A percentile compares a stretch with the other conserved stretches of the same genome.
These are phyloP conservation scores for Yamadazyma philogaea DNA, from an alignment of 805 yeast genomes.

Conservation along the genomic window DNA sequence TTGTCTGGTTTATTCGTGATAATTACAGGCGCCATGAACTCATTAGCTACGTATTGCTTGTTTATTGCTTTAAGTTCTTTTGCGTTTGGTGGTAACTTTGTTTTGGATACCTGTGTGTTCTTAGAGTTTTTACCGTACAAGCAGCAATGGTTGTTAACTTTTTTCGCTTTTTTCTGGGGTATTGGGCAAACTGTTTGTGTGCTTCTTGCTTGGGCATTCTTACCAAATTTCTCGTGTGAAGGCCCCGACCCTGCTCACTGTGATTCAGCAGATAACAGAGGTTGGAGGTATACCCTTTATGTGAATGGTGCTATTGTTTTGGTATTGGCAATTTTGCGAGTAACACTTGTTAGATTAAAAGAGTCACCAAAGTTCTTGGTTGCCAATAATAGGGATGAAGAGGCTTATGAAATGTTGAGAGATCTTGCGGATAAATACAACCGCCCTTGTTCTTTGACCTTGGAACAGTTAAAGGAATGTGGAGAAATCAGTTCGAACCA, in stretches of 20 bases:
- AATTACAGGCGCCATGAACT: slow-evolving; percentile 50
- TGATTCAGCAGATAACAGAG: slow-evolving; percentile 48
- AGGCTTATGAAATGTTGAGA: slow-evolving; percentile 43
- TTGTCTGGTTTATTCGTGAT: slow-evolving; percentile 51
- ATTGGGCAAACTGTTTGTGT: slow-evolving; percentile 56
- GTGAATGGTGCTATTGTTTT: slow-evolving; percentile 50
- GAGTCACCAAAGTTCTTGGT: slow-evolving; percentile 60
- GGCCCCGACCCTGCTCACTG: slow-evolving; percentile 33
- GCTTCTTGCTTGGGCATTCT: slow-evolving; percentile 55
- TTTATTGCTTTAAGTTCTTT: slow-evolving; percentile 44
- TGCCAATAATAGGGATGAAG: slow-evolving; percentile 51
- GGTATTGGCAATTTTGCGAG: slow-evolving; percentile 31
- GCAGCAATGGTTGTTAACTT: slow-evolving; percentile 50
- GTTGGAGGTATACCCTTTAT: slow-evolving; percentile 58
- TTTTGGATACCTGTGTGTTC: slow-evolving; percentile 10
- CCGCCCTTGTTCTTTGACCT: slow-evolving; percentile 40
- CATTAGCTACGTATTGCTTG: slow-evolving; percentile 48
- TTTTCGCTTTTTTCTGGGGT: slow-evolving; percentile 57
- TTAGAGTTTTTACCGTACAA: slow-evolving; percentile 42
- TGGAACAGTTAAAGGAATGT: slow-evolving; percentile 44
- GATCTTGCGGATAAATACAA: slow-evolving; percentile 47
- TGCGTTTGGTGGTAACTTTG: slow-evolving; percentile 55
- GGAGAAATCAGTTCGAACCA: slow-evolving; percentile 34
- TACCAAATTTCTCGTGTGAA: slow-evolving; percentile 48
- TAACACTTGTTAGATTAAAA: slow-evolving; percentile 34